Conservation (phyloP, 2,329 filamentous ascomycete genomes). For the Diaporthe nobilis region DNA sequence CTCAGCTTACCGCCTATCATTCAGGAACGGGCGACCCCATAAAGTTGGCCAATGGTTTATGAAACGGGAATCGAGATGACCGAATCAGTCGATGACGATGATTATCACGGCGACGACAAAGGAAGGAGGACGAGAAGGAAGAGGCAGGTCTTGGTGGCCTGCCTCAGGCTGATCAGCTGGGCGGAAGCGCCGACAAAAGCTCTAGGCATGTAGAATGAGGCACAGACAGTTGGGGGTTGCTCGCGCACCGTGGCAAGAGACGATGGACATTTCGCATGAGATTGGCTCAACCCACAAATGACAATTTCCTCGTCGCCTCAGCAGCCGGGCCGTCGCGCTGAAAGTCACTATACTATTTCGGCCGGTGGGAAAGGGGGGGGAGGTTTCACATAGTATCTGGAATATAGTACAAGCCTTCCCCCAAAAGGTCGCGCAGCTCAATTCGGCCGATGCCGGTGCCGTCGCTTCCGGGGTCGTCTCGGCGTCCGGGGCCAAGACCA, state of each 20-base stretch:
- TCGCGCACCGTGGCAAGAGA: neutral
- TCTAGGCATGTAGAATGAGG: neutral
- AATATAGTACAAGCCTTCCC: constrained; percentile 12
- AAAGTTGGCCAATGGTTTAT: constrained; percentile 11
- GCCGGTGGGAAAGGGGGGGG: neutral
- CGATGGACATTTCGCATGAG: constrained; percentile 18
- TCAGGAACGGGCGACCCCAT: constrained; percentile 28
- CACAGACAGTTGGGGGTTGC: neutral
- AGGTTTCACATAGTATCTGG: neutral
- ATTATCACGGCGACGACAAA: constrained; percentile 15
- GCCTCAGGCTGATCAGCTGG: constrained; percentile 6
- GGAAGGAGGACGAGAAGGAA: constrained; percentile 18
- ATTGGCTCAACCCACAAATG: constrained; percentile 14
- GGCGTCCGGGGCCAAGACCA: constrained; percentile 16
- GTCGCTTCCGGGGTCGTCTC: constrained; percentile 23
- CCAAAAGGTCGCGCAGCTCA: neutral
- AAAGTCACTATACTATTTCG: constrained; percentile 3
- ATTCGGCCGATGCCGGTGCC: constrained; percentile 32
- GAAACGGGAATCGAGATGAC: constrained; percentile 28
- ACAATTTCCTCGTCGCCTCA: constrained; percentile 15
- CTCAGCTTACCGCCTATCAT: constrained; percentile 41
- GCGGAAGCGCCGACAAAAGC: constrained; percentile 29
- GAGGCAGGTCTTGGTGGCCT: neutral
- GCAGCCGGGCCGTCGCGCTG: constrained; percentile 1
- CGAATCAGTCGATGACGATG: constrained; percentile 16